A percentile compares a stretch with the other conserved stretches of the same genome.
Conservation (phyloP, 805 yeast genomes). For the Ogataea minuta region DNA sequence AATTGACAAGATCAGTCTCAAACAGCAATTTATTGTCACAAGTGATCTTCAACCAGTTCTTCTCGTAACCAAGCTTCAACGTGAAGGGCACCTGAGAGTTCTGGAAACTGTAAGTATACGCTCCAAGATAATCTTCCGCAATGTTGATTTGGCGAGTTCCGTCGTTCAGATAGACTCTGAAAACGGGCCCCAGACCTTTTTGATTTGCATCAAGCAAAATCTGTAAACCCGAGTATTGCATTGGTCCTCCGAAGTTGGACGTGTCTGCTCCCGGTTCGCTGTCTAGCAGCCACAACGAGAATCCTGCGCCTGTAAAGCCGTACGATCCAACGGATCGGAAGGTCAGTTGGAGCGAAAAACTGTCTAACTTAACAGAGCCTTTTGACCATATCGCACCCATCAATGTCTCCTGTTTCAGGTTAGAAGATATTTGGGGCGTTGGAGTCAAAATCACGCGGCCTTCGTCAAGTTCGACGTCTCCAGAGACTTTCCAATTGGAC, state of each 20-base stretch:
- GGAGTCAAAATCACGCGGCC: conserved; percentile 58
- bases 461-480: conserved; percentile 41
- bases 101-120: conserved; percentile 45
- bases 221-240: conserved; percentile 61
- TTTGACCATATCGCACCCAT: conserved; percentile 48
- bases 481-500: conserved; percentile 43
- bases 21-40: conserved; percentile 70
- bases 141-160: conserved; percentile 40
- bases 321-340: conserved; percentile 57
- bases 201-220: conserved; percentile 54
- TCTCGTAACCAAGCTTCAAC: conserved; percentile 59
- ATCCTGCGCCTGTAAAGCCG: conserved; percentile 53
- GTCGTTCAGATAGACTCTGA: conserved; percentile 61
- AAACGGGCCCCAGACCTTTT: conserved; percentile 43
- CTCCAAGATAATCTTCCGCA: conserved; percentile 29
- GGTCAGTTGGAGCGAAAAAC: conserved; percentile 53
- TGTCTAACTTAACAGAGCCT: conserved; percentile 29
- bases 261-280: conserved; percentile 30
- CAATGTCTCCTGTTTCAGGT: conserved; percentile 25
- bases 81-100: conserved; percentile 71
- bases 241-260: conserved; percentile 53
- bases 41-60: conserved; percentile 52
- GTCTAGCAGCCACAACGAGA: conserved; percentile 56
- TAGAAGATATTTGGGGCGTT: conserved; percentile 27
- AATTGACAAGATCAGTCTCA: conserved; percentile 53